Percentiles rank a stretch among this genome's conserved stretches.
These are phyloP conservation scores for Aspergillus flavus DNA, from an alignment of 2,329 filamentous ascomycete genomes.

Conservation along the genomic window DNA sequence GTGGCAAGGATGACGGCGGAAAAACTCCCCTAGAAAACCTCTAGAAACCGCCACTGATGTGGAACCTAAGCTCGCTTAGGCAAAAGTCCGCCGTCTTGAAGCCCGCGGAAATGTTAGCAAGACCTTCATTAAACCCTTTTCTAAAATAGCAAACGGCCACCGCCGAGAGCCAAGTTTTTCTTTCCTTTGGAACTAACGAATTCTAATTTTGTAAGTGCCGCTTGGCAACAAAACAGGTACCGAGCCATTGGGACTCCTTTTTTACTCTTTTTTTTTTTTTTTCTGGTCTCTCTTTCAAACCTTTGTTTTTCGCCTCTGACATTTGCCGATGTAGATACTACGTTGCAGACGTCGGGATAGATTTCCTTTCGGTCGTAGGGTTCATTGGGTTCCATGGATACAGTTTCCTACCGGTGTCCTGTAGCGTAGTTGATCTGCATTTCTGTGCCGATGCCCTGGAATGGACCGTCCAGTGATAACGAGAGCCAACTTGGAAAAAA, in stretches of 20 bases:
- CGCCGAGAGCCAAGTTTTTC: not conserved
- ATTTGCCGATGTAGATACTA: not conserved
- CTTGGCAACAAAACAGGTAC: not conserved
- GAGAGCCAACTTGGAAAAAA: not conserved
- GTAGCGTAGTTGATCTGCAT: not conserved
- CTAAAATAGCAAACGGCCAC: not conserved
- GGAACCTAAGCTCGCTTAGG: not conserved
- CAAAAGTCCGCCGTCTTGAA: not conserved
- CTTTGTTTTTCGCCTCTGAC: not conserved
- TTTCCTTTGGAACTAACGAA: not conserved
- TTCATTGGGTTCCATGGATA: not conserved
- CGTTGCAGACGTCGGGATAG: not conserved
- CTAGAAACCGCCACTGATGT: not conserved
- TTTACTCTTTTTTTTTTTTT: not conserved
- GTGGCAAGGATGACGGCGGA: not conserved
- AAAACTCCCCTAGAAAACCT: not conserved
- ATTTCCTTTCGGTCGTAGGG: not conserved
- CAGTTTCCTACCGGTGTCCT: not conserved
- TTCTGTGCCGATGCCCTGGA: not conserved
- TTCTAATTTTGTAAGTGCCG: not conserved
- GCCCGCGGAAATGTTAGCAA: not conserved
- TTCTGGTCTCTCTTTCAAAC: not conserved
- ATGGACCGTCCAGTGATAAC: not conserved
- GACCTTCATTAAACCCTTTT: not conserved
- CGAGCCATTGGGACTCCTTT: not conserved